These are phyloP conservation scores for Dendrobium officinale DNA, from an alignment of 106 monocot genomes.

Conservation along the genomic window DNA sequence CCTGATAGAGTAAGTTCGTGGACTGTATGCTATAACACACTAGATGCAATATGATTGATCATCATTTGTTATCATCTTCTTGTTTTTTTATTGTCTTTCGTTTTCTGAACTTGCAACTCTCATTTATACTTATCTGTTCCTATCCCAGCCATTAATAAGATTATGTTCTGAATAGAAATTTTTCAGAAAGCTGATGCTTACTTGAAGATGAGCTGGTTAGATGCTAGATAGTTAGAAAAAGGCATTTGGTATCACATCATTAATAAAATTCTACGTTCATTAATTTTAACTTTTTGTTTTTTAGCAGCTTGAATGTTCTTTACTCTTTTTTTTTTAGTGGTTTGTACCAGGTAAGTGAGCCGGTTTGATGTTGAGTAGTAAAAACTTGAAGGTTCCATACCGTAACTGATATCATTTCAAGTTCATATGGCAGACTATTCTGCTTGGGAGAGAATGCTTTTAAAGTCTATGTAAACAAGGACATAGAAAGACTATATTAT, in stretches of 20 bases:
- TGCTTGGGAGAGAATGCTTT: not conserved
- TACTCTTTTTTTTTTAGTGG: too few relatives aligned
- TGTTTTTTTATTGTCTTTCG: not conserved
- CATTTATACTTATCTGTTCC: not conserved
- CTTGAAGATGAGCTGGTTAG: not conserved
- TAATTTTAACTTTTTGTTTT: not conserved
- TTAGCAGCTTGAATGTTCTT: too few relatives aligned
- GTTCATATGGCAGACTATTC: not conserved
- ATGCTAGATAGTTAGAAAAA: not conserved
- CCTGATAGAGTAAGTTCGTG: slow-evolving; percentile 60
- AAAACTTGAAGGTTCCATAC: not conserved
- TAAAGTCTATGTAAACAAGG: not conserved
- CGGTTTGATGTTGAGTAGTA: not conserved
- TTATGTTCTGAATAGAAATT: not conserved
- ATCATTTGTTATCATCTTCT: not conserved
- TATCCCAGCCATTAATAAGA: not conserved
- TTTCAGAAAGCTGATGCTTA: not conserved
- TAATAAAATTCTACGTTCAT: not conserved
- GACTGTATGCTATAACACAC: not conserved
- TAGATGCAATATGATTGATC: not conserved
- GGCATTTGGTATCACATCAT: not conserved
- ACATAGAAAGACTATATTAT: not conserved
- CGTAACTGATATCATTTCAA: not conserved
- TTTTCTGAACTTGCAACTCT: not conserved
- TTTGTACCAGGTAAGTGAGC: not conserved